Conservation (phyloP, 2,329 filamentous ascomycete species). For the Neonectria faginata region DNA sequence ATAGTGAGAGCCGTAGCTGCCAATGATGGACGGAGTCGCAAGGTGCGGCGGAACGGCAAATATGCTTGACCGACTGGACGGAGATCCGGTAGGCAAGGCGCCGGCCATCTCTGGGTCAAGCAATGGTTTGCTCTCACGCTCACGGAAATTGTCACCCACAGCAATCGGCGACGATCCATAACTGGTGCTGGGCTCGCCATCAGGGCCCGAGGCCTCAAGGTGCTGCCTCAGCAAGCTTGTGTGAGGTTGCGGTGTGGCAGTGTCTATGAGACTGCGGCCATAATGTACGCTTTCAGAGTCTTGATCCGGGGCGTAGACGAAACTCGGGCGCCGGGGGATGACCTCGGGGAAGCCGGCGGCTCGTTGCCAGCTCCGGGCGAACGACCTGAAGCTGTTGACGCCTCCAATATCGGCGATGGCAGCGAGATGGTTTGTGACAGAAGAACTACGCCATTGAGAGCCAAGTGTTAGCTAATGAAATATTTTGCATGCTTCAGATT, state of each 20-base stretch:
- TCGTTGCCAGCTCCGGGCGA: slow-evolving; percentile 91
- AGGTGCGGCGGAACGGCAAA: slow-evolving; percentile 71
- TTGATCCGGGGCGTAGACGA: slow-evolving; percentile 72
- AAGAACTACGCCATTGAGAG: slow-evolving; percentile 59
- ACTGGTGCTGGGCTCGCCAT: slow-evolving; percentile 42
- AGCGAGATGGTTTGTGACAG: slow-evolving; percentile 67
- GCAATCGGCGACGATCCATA: slow-evolving; percentile 32
- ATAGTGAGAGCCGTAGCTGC: slow-evolving; percentile 75
- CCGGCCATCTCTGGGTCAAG: slow-evolving; percentile 58
- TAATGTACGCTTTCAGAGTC: slow-evolving; percentile 54
- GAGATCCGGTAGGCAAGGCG: slow-evolving; percentile 45
- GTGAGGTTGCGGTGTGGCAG: slow-evolving; percentile 47
- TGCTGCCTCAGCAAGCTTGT: slow-evolving; percentile 65
- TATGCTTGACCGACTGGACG: slow-evolving; percentile 56
- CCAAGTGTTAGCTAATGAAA: slow-evolving; percentile 19
- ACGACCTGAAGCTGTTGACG: slow-evolving; percentile 93
- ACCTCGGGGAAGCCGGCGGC: slow-evolving; percentile 91
- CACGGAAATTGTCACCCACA: slow-evolving; percentile 47
- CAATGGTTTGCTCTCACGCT: slow-evolving; percentile 62
- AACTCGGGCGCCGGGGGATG: slow-evolving; percentile 80
- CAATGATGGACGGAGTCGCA: slow-evolving; percentile 75
- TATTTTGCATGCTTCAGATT: background rate
- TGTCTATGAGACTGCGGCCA: slow-evolving; percentile 55
- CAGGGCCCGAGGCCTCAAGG: slow-evolving; percentile 54
- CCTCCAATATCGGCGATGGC: slow-evolving; percentile 80